Percentiles rank a stretch among this genome's conserved stretches.
Conservation (phyloP, 2,329 filamentous ascomycete genomes). For the Emergomyces orientalis region DNA sequence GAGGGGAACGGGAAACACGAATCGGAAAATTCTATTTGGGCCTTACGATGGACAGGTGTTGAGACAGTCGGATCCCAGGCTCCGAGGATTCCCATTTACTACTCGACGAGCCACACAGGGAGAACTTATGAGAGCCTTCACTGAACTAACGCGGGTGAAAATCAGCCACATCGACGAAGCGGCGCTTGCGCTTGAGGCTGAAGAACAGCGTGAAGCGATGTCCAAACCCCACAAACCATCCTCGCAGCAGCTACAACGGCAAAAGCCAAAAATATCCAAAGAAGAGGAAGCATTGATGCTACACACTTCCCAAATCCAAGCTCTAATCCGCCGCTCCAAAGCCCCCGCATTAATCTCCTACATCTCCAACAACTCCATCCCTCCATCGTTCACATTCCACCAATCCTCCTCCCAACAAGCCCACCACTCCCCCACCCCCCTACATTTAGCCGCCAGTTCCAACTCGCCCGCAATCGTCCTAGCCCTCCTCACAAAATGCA, state of each 20-base stretch:
- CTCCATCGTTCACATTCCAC: constrained; percentile 64
- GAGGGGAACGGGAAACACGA: constrained; percentile 77
- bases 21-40: constrained; percentile 77
- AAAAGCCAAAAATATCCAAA: constrained; percentile 58
- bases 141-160: constrained; percentile 87
- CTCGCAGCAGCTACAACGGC: constrained; percentile 25
- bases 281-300: constrained; percentile 74
- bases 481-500: constrained; percentile 65
- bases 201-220: constrained; percentile 36
- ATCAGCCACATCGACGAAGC: constrained; percentile 66
- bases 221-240: constrained; percentile 29
- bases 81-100: constrained; percentile 86
- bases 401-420: constrained; percentile 58
- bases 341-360: constrained; percentile 80
- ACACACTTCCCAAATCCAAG: constrained; percentile 82
- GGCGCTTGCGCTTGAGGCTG: constrained; percentile 45
- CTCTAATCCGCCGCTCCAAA: constrained; percentile 80
- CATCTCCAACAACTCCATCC: constrained; percentile 63
- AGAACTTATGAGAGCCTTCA: constrained; percentile 88
- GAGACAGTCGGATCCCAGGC: constrained; percentile 63
- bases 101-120: constrained; percentile 86
- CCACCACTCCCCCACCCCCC: constrained; percentile 69
- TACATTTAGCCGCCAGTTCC: constrained; percentile 77
- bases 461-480: constrained; percentile 69
- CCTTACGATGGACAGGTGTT: constrained; percentile 85